phyloP scores from a whole-genome alignment of 179 eudicot species.

The Patellifolia procumbens region DNA sequence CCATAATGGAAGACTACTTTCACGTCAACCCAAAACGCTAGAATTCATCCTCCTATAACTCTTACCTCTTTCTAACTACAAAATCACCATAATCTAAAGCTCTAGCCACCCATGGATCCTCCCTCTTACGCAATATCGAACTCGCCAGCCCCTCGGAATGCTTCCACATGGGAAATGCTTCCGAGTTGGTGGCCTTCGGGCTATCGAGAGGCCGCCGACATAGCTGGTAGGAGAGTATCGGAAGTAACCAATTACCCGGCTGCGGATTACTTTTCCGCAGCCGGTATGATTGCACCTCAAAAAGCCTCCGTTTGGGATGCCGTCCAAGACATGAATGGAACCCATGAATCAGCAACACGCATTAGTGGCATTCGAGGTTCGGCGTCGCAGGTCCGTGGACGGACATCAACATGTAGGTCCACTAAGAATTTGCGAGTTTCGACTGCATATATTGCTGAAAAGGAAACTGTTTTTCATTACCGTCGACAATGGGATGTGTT shows the following conservation, averaged over 20 bases:
- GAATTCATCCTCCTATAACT: too few relatives aligned
- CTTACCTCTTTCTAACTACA: too few relatives aligned
- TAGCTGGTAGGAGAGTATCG: neutral
- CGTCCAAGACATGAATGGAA: neutral
- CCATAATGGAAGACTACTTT: too few relatives aligned
- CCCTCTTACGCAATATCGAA: neutral
- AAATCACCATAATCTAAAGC: too few relatives aligned
- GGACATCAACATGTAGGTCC: too few relatives aligned
- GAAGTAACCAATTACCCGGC: neutral
- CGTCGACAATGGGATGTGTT: too few relatives aligned
- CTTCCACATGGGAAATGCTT: conserved; percentile 1
- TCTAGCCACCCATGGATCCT: neutral
- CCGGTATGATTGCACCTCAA: neutral
- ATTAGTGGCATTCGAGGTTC: too few relatives aligned
- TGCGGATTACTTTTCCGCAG: neutral
- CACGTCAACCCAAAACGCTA: too few relatives aligned
- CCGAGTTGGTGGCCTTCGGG: neutral
- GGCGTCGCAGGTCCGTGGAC: too few relatives aligned
- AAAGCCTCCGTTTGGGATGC: neutral
- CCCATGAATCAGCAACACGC: neutral
- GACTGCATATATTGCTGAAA: too few relatives aligned
- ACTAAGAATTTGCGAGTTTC: too few relatives aligned
- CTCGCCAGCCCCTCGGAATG: conserved; percentile 6
- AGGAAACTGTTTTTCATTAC: too few relatives aligned
- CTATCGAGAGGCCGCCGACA: neutral